Base-by-base conservation (phyloP, 257 asterid genomes). In the Penstemon eatonii region DNA sequence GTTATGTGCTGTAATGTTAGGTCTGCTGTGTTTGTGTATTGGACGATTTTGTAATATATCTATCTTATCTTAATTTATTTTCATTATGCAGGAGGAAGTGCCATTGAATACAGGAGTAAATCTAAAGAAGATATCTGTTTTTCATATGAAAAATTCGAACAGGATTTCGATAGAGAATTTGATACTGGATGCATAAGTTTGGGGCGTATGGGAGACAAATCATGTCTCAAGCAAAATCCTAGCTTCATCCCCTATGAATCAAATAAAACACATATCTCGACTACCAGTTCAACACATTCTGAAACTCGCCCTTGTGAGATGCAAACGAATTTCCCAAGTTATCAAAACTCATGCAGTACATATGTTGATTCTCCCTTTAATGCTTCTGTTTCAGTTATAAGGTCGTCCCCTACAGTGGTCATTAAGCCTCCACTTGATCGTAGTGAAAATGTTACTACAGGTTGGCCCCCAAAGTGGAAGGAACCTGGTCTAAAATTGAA, bases 371-470 rank as follows among this genome's bases (percentile, higher is more conserved):
- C 81, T 11, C 67, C 81, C 66, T 71, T 63, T 66, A 55, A 71
- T 51, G 82, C 79, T 72, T 82, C 82, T 44, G 49, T 67, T n/a
- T 76, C 92, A 54, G 70, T 67, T 15, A 57, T 51, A 37, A 89
- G 86, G 74, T 63, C 91, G 69, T 79, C 92, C 38, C 84, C 95
- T 68, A 60, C 87, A n/a, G 85, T 86, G 78, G 89, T 89, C 77
- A 83, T 87, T 69, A 80, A 89, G 70, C 95, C 96, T 6, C 96
- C 95, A 61, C 79, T 74, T 56, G 71, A 66, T 43, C 64, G 57
- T 43, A 60, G 13, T 59, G 82, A 65, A 62, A 79, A 69, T 64
- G 38, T 55, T 78, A 25, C 33, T 25, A 75, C 73, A 64, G 72
- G 83, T 50, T 55, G 68, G 55, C 54, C 56, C 43, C 71, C 78